Base-by-base conservation (phyloP, 1,284 basidiomycete species). In the Leccinum cinnamomeum region DNA sequence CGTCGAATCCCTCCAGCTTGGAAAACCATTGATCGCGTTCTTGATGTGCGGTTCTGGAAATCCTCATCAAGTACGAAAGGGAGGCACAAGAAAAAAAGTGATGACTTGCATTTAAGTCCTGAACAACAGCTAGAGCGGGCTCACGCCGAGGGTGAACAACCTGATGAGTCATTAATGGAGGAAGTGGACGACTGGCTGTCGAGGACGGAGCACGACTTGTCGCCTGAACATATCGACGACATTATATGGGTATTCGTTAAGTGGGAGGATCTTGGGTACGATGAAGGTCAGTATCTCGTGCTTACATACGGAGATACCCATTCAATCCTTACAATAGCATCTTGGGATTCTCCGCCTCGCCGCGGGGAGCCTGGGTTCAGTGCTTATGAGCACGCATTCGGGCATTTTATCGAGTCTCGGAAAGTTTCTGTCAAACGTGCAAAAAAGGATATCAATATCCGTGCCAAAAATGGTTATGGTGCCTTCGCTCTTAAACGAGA, bases 241-340 rank as follows among this genome's bases (percentile, higher is more conserved):
- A 84, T 94, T 39, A 79, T 88, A n/a, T 92, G 89, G 87, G 83
- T 82, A 7, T 91, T 92, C 71, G 82, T 94, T 67, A 98, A 97
- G 76, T 98, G 95, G 94, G 82, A 89, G 41, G 94, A 96, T 67
- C 80, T 97, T 51, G 88, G 90, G 30, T 97, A 98, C 67, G 92
- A 95, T 37, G 88, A 95, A 78, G 87, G 94, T 94, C 61, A 63
- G 82, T 69, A 54, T 63, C n/a, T 14, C 50, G 44, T 33, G 57
- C 28, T 57, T 53, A 35, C 37, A 35, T 41, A n/a, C 10, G 3
- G 10, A 1, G 5, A 41, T 41, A 20, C 28, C 30, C 25, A 2
- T 66, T 69, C 12, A 64, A 37, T 46, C 53, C 39, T 56, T 44
- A 33, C 33, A 57, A 62, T 67, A 92, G 93, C 92, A n/a, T 90